Evolutionary conservation across 306 rosid species (phyloP).

Genomic region (Corylus avellana): DNA sequence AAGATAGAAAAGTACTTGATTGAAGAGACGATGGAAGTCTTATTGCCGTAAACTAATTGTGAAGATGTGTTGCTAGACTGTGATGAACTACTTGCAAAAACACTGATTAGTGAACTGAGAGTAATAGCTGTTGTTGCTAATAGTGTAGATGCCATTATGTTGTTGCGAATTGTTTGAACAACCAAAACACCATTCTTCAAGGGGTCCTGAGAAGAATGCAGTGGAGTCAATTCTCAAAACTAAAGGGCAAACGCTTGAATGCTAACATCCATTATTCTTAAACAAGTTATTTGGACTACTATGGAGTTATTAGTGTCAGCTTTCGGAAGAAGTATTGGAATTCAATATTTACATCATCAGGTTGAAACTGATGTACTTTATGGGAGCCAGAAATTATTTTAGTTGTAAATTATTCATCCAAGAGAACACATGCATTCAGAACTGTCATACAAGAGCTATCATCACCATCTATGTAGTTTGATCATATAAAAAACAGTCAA

Average conservation of each 20-base stretch:
- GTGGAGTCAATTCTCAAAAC: slow-evolving; percentile 16
- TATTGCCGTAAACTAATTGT: slow-evolving; percentile 61
- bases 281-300: background rate
- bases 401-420: background rate
- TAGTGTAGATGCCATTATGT: slow-evolving; percentile 87
- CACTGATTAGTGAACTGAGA: slow-evolving; percentile 76
- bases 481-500: background rate
- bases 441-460: background rate
- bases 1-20: slow-evolving; percentile 65
- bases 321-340: background rate
- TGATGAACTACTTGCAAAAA: slow-evolving; percentile 55
- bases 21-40: slow-evolving; percentile 39
- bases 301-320: background rate
- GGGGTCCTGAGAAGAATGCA: slow-evolving; percentile 65
- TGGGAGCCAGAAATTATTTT: background rate
- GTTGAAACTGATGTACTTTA: background rate
- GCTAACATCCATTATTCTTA: background rate
- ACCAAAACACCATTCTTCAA: slow-evolving; percentile 80
- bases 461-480: background rate
- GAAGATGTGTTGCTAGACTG: slow-evolving; percentile 35
- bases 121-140: slow-evolving; percentile 84
- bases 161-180: slow-evolving; percentile 81
- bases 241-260: background rate
- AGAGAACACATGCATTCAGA: background rate
- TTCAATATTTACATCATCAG: background rate